Percentiles rank a stretch among this genome's conserved stretches.
Evolutionary conservation across 257 asterid species (phyloP).

Genomic region (Solanum neorickii): DNA sequence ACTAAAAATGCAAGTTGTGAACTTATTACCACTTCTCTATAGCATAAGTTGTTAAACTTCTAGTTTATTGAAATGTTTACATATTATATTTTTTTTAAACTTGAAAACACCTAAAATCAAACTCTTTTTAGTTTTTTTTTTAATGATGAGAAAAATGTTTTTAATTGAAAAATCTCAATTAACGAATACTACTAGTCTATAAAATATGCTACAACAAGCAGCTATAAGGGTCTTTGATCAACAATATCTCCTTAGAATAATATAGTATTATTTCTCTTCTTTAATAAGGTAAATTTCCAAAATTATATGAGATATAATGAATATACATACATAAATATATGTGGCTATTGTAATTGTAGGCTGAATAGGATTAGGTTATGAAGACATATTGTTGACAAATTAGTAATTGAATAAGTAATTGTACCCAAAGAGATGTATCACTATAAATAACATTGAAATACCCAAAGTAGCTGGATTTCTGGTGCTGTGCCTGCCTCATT

Average conservation of each 20-base stretch:
- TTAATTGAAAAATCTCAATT: background rate
- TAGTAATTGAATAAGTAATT: background rate
- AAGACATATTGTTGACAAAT: background rate
- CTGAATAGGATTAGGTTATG: background rate
- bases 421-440: background rate
- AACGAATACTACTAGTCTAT: background rate
- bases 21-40: background rate
- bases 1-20: background rate
- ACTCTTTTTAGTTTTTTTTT: no score
- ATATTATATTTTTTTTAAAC: rapidly evolving
- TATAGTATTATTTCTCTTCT: background rate
- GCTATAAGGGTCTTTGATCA: background rate
- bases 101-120: background rate
- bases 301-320: background rate
- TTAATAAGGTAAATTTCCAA: background rate
- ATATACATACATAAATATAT: background rate
- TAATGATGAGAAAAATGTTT: background rate
- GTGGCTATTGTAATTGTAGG: background rate
- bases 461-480: background rate
- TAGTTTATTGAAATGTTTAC: background rate
- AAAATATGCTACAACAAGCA: background rate
- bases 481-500: background rate
- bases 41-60: background rate
- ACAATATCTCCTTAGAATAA: background rate
- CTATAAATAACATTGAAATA: background rate